These are phyloP conservation scores for Epichloe typhina DNA, from an alignment of 2,329 filamentous ascomycete genomes.

Conservation along the genomic window DNA sequence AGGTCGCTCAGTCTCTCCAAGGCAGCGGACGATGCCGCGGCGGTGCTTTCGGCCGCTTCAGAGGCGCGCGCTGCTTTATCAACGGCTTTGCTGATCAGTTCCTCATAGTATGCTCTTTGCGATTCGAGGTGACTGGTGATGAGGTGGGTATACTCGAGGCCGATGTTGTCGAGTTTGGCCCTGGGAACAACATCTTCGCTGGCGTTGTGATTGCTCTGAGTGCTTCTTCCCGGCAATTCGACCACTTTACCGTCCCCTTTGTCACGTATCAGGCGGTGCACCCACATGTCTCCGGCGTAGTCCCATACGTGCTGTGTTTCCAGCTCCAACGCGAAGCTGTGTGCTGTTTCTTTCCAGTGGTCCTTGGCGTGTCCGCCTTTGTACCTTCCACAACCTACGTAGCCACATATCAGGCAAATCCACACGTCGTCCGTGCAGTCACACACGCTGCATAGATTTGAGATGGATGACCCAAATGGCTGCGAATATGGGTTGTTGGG, in stretches of 20 bases:
- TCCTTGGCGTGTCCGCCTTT: conserved; percentile 87
- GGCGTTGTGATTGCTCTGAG: conserved; percentile 19
- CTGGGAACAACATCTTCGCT: conserved; percentile 59
- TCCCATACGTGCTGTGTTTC: conserved; percentile 96
- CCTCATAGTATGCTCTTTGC: conserved; percentile 88
- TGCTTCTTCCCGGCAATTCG: conserved; percentile 57
- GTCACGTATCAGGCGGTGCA: conserved; percentile 86
- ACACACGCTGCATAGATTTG: conserved; percentile 70
- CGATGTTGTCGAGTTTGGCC: conserved; percentile 61
- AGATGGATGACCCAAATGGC: conserved; percentile 44
- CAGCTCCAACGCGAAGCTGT: conserved; percentile 87
- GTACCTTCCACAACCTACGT: conserved; percentile 86
- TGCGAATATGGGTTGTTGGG: conserved; percentile 35
- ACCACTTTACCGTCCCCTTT: conserved; percentile 88
- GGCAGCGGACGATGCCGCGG: conserved; percentile 33
- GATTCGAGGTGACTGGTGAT: conserved; percentile 86
- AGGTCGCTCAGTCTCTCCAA: conserved; percentile 38
- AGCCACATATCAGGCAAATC: conserved; percentile 91
- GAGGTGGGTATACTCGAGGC: conserved; percentile 87
- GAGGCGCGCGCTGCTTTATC: conserved; percentile 75
- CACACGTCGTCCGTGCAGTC: conserved; percentile 73
- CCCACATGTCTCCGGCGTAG: conserved; percentile 89
- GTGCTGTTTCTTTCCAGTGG: conserved; percentile 79
- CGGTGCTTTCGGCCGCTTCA: conserved; percentile 50
- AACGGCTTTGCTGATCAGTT: conserved; percentile 74